Evolutionary conservation across 352 stramenopile species (phyloP), one percentile per base, ranked within the genome.

Genomic region (Aphanomyces stellatus): DNA sequence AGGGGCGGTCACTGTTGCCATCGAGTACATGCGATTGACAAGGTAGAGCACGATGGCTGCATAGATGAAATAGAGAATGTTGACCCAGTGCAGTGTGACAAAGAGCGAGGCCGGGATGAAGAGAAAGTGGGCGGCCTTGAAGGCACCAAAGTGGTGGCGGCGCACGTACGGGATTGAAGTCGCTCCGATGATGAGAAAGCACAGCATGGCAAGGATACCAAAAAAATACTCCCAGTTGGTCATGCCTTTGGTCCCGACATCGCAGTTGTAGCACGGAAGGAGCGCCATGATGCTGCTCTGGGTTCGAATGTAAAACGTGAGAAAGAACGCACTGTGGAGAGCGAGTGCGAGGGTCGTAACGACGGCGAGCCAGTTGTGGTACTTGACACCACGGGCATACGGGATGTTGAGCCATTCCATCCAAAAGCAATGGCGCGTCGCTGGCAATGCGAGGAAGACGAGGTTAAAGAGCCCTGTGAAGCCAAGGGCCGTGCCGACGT

Each of bases 41-140:
- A 90, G 72, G 71, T 79, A 93, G 28, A 94, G 80, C 17, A 80
- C 90, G 55, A 91, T 74, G 15, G 74, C 75, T 15, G 82, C 79
- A 65, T 91, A 94, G 79, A 92, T 88, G 80, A 80, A 94, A 33
- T 91, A 89, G 41, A 94, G 80, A 48, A 92, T 90, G 27, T 79
- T 79, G 51, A 76, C 81, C 37, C 88, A 94, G 75, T 94, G 85
- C 34, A 94, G 66, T 19, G 76, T 75, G 51, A 74, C 75, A 49
- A 77, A 72, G 65, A 92, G 69, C 51, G 90, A 71, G 72, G 91
- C 85, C 24, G 93, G 64, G 37, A 96, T 77, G 72, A 95, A 95
- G 41, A 95, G 76, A 69, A 94, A 85, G 71, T 96, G 88, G 61
- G 76, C 77, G 74, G 93, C 93, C 75, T 95, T 93, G 57, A 96